Evolutionary conservation across 2,329 filamentous ascomycete species (phyloP).

Genomic region (Aspergillus proliferans): DNA sequence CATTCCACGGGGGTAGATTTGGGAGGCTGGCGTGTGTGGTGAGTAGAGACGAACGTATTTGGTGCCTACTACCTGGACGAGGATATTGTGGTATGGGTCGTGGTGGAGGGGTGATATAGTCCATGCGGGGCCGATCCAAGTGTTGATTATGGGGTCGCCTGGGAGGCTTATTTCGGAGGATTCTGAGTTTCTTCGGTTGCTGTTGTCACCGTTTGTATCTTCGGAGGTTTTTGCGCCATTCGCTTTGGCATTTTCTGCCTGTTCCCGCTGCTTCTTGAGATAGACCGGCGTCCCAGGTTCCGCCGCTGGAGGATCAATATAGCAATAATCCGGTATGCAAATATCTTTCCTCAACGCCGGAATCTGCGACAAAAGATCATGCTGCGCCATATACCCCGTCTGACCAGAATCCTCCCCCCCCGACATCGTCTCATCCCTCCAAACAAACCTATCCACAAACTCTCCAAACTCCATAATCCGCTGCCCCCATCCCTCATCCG

Average conservation of each 20-base stretch:
- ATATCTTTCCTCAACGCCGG: constrained; percentile 72
- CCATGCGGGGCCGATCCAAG: constrained; percentile 82
- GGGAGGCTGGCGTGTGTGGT: constrained; percentile 51
- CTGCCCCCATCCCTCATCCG: constrained; percentile 78
- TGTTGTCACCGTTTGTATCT: constrained; percentile 4
- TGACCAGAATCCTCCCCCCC: constrained; percentile 14
- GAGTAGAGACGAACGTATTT: constrained; percentile 91
- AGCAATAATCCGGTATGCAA: constrained; percentile 76
- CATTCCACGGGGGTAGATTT: constrained; percentile 35
- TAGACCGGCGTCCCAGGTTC: constrained; percentile 46
- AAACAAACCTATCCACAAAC: constrained; percentile 62
- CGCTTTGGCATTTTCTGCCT: constrained; percentile 14
- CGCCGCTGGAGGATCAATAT: constrained; percentile 56
- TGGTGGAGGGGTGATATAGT: constrained; percentile 93
- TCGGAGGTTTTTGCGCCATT: constrained; percentile 15
- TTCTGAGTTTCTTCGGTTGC: constrained; percentile 4
- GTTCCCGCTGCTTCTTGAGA: constrained; percentile 28
- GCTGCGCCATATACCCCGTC: constrained; percentile 82
- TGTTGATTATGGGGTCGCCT: constrained; percentile 65
- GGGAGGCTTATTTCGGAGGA: constrained; percentile 8
- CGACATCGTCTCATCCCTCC: constrained; percentile 12
- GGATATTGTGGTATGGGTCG: constrained; percentile 87
- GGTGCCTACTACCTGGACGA: constrained; percentile 78
- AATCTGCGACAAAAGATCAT: constrained; percentile 79
- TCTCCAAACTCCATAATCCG: constrained; percentile 66